Percentiles rank a stretch among this genome's conserved stretches.
Conservation (phyloP, 306 rosid genomes). For the Vigna trinervia region DNA sequence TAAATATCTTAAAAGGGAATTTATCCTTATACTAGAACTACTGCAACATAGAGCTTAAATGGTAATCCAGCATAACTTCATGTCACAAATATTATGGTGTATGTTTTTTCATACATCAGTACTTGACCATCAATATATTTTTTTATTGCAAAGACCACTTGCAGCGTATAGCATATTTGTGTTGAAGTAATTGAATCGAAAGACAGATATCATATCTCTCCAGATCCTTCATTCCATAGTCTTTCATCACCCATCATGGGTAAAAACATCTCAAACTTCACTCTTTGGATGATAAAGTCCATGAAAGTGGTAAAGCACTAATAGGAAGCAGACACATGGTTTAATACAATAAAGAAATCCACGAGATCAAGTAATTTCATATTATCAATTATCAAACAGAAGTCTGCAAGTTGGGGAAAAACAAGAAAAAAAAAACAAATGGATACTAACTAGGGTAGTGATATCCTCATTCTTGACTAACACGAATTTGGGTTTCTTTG, state of each 20-base stretch:
- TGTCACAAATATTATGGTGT: neutral
- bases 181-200: slow-evolving; percentile 17
- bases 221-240: neutral
- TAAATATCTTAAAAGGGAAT: slow-evolving; percentile 22
- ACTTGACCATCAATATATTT: neutral
- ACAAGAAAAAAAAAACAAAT: slow-evolving; percentile 25
- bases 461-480: slow-evolving; percentile 34
- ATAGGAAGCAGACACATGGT: slow-evolving; percentile 12
- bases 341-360: slow-evolving; percentile 16
- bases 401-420: slow-evolving; percentile 17
- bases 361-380: slow-evolving; percentile 8
- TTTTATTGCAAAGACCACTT: slow-evolving; percentile 26
- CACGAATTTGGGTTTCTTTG: slow-evolving; percentile 43
- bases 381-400: neutral
- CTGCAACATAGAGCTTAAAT: slow-evolving; percentile 19
- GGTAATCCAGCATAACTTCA: slow-evolving; percentile 25
- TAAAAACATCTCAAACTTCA: slow-evolving; percentile 26
- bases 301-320: slow-evolving; percentile 15
- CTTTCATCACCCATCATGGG: slow-evolving; percentile 5
- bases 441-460: neutral
- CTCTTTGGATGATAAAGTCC: slow-evolving; percentile 29
- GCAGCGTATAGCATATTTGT: slow-evolving; percentile 2
- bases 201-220: slow-evolving; percentile 14
- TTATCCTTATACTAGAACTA: slow-evolving; percentile 12
- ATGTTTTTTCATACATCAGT: neutral